Evolutionary conservation across 352 stramenopile species (phyloP).

Genomic region (Thraustochytrium sp.): DNA sequence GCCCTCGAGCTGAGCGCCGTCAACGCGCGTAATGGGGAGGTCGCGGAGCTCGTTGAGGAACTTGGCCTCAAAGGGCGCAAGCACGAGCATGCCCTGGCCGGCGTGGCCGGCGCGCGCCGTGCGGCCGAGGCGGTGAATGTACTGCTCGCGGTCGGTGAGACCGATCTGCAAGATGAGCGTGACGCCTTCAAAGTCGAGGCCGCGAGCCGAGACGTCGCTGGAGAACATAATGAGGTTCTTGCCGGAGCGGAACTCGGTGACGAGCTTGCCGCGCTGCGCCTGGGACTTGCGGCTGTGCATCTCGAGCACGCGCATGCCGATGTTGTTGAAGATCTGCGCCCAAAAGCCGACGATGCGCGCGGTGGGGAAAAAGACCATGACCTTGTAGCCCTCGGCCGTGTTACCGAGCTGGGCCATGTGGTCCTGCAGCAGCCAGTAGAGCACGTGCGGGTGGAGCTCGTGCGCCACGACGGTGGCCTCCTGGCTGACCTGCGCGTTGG

Average conservation of each 20-base stretch:
- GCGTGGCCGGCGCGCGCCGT: constrained; percentile 66
- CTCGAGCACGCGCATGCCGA: constrained; percentile 66
- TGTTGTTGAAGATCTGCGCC: constrained; percentile 74
- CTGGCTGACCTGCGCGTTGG: constrained; percentile 78
- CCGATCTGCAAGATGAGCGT: constrained; percentile 88
- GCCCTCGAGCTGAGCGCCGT: neutral
- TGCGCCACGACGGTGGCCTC: constrained; percentile 60
- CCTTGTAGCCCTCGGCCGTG: constrained; percentile 68
- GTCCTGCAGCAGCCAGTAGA: constrained; percentile 62
- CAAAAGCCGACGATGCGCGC: constrained; percentile 76
- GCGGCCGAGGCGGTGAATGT: constrained; percentile 74
- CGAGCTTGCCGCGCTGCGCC: constrained; percentile 70
- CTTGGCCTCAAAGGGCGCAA: constrained; percentile 74
- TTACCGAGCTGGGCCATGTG: constrained; percentile 61
- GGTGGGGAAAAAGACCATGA: constrained; percentile 89
- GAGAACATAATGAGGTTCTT: constrained; percentile 75
- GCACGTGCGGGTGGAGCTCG: neutral
- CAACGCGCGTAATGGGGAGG: constrained; percentile 56
- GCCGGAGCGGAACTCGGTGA: constrained; percentile 76
- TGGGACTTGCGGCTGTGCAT: constrained; percentile 94
- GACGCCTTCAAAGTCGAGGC: constrained; percentile 72
- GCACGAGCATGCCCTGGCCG: constrained; percentile 89
- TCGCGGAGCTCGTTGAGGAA: constrained; percentile 59
- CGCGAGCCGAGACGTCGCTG: constrained; percentile 77
- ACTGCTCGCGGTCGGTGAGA: constrained; percentile 68